Evolutionary conservation across 257 asterid genomes (phyloP).

Genomic region (Fraxinus pennsylvanica): DNA sequence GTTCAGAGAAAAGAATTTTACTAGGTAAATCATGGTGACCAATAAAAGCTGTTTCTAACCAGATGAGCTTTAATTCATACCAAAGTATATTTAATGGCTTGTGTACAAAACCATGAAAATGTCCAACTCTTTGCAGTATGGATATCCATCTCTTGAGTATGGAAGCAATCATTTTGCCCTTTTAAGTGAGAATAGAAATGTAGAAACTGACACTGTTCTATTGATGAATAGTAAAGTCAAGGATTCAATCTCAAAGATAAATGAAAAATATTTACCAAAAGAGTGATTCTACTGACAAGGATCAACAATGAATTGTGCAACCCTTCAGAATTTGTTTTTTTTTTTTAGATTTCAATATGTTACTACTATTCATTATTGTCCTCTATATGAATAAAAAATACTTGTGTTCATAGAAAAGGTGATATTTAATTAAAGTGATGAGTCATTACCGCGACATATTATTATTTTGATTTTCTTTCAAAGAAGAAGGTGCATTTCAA

Average conservation of each 20-base stretch:
- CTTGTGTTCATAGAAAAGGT: neutral
- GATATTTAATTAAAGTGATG: neutral
- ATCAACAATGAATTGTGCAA: neutral
- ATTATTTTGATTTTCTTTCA: neutral
- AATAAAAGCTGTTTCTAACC: neutral
- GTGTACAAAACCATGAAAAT: neutral
- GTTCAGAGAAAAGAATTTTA: neutral
- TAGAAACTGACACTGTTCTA: neutral
- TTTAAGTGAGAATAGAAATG: neutral
- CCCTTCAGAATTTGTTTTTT: neutral
- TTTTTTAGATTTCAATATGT: neutral
- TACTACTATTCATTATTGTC: neutral
- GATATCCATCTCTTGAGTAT: neutral
- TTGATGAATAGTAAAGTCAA: conserved; percentile 5
- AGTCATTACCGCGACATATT: neutral
- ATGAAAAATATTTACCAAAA: neutral
- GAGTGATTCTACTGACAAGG: neutral
- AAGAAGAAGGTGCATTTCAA: neutral
- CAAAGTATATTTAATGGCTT: neutral
- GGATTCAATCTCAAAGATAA: neutral
- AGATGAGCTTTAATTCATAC: conserved; percentile 1
- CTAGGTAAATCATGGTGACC: neutral
- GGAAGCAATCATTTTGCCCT: conserved; percentile 1
- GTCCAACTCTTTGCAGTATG: neutral
- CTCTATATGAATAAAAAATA: neutral